These are phyloP conservation scores for Pleoardoris graminearum DNA, from an alignment of 2,329 filamentous ascomycete genomes.

Conservation along the genomic window DNA sequence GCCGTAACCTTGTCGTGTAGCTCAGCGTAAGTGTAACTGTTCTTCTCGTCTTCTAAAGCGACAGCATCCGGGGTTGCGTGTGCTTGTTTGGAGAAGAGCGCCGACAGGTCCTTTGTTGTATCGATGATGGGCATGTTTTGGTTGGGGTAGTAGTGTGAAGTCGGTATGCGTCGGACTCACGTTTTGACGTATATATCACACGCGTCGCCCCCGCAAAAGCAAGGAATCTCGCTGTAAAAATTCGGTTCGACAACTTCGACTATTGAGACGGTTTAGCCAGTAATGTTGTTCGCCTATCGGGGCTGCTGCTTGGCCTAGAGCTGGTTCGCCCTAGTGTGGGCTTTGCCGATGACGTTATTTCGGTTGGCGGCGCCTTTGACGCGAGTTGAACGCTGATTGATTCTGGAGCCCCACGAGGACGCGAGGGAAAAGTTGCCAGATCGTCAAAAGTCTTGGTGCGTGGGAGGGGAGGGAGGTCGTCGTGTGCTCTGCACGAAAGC, in stretches of 20 bases:
- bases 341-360: conserved; percentile 19
- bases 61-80: conserved; percentile 68
- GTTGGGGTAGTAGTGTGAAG: conserved; percentile 11
- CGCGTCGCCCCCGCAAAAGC: conserved; percentile 9
- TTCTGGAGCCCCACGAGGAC: conserved; percentile 1
- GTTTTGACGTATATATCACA: conserved; percentile 14
- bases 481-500: background rate
- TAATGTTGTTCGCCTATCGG: conserved; percentile 12
- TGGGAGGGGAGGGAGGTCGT: background rate
- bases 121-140: conserved; percentile 67
- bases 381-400: conserved; percentile 4
- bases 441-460: background rate
- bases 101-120: conserved; percentile 70
- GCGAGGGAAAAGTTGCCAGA: background rate
- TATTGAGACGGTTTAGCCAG: conserved; percentile 19
- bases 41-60: conserved; percentile 71
- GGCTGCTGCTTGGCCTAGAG: conserved; percentile 5
- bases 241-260: background rate
- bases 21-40: conserved; percentile 71
- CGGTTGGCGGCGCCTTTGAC: conserved; percentile 7
- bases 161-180: conserved; percentile 1
- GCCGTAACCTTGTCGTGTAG: conserved; percentile 68
- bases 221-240: conserved; percentile 7
- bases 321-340: conserved; percentile 8
- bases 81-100: conserved; percentile 72